Conservation (phyloP, 1,139 yeast species). For the Pichia inconspicua region DNA sequence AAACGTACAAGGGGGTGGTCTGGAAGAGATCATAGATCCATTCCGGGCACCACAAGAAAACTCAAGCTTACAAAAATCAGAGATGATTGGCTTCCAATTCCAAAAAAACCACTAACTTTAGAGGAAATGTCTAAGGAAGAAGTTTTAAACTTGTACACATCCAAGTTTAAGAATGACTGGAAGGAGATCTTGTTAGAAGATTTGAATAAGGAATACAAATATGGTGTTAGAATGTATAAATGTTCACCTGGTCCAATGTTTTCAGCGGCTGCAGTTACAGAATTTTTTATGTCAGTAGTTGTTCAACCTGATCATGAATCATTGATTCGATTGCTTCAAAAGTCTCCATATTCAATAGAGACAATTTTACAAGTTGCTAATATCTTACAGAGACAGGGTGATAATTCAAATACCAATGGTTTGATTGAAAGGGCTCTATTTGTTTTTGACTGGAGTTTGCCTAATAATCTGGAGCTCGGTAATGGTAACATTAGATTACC, state of each 20-base stretch:
- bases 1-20: slow-evolving; percentile 73
- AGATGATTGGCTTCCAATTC: slow-evolving; percentile 77
- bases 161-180: slow-evolving; percentile 41
- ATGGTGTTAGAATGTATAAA: slow-evolving; percentile 51
- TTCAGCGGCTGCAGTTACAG: slow-evolving; percentile 24
- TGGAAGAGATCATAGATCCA: slow-evolving; percentile 63
- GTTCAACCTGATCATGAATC: slow-evolving; percentile 68
- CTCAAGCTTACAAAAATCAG: slow-evolving; percentile 62
- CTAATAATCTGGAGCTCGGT: slow-evolving; percentile 42
- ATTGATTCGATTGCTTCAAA: slow-evolving; percentile 46
- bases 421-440: slow-evolving; percentile 70
- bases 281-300: slow-evolving; percentile 60
- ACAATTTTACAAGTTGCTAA: slow-evolving; percentile 75
- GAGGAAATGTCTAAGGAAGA: slow-evolving; percentile 42
- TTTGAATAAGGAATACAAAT: slow-evolving; percentile 36
- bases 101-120: slow-evolving; percentile 57
- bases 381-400: slow-evolving; percentile 70
- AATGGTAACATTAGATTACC: slow-evolving; percentile 65
- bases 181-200: slow-evolving; percentile 39
- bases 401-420: slow-evolving; percentile 62
- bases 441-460: slow-evolving; percentile 64
- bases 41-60: slow-evolving; percentile 68
- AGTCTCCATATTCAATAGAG: slow-evolving; percentile 67
- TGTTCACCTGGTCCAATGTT: slow-evolving; percentile 40
- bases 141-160: slow-evolving; percentile 34